These are phyloP conservation scores for Populus hybrid DNA, from an alignment of 441 rosid species.

Conservation along the genomic window DNA sequence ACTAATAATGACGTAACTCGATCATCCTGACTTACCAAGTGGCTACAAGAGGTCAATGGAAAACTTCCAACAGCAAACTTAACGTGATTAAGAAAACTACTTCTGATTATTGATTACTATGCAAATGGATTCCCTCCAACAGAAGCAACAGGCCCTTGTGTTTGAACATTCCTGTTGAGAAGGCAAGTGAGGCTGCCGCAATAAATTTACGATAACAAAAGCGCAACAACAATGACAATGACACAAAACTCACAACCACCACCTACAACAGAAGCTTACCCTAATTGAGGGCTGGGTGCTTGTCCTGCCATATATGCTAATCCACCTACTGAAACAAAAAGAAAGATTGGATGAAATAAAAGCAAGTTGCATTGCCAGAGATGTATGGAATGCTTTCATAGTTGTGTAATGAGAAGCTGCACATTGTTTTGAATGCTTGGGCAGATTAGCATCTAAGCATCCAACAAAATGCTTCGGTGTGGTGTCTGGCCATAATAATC, in stretches of 20 bases:
- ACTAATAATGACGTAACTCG: not conserved
- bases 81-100: constrained; percentile 5
- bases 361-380: not conserved
- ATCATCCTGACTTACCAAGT: not conserved
- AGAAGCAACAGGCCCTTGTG: constrained; percentile 74
- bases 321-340: constrained; percentile 56
- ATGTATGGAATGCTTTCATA: not conserved
- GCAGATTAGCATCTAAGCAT: not conserved
- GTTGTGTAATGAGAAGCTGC: not conserved
- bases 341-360: not conserved
- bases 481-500: not conserved
- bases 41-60: constrained; percentile 10
- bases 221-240: not conserved
- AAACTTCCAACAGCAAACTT: constrained; percentile 15
- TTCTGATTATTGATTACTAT: constrained; percentile 26
- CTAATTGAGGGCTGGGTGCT: constrained; percentile 54
- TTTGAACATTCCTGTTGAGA: constrained; percentile 50
- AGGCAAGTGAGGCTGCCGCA: not conserved
- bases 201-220: not conserved
- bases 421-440: not conserved
- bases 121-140: constrained; percentile 89
- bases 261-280: constrained; percentile 44
- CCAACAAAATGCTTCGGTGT: constrained; percentile 9
- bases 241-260: constrained; percentile 1
- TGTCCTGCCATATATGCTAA: constrained; percentile 59